Evolutionary conservation across 805 yeast genomes (phyloP).

Genomic region (Kuraishia floccosa): DNA sequence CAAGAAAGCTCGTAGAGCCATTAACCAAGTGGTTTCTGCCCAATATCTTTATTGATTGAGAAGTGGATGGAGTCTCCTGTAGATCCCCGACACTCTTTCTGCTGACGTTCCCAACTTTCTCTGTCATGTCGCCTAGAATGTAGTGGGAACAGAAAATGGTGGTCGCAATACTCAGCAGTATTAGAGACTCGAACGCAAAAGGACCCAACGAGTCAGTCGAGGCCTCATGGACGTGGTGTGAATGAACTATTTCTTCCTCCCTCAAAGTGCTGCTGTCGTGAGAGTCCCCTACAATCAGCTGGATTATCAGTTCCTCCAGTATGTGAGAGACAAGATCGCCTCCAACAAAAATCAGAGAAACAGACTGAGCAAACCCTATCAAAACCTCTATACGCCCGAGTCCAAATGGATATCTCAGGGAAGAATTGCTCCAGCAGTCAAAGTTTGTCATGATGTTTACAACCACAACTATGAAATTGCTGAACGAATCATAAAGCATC

Average conservation of each 20-base stretch:
- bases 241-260: slow-evolving; percentile 12
- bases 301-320: slow-evolving; percentile 60
- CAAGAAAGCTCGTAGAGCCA: slow-evolving; percentile 14
- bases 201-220: slow-evolving; percentile 1
- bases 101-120: background rate
- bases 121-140: background rate
- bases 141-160: background rate
- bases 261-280: slow-evolving; percentile 7
- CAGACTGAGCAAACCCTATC: slow-evolving; percentile 77
- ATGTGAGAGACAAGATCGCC: slow-evolving; percentile 80
- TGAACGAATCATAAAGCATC: slow-evolving; percentile 76
- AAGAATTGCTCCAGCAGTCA: slow-evolving; percentile 80
- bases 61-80: background rate
- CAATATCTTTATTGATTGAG: background rate
- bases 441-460: slow-evolving; percentile 85
- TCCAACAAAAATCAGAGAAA: slow-evolving; percentile 83
- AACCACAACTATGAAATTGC: slow-evolving; percentile 53
- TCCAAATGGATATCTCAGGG: slow-evolving; percentile 85
- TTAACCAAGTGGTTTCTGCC: slow-evolving; percentile 4
- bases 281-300: slow-evolving; percentile 21
- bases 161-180: background rate
- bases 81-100: too few species aligned
- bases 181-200: background rate
- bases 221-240: slow-evolving; percentile 16
- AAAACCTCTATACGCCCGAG: slow-evolving; percentile 84